Conservation (phyloP, 495 filamentous ascomycete genomes). For the Bryoglossum gracile region DNA sequence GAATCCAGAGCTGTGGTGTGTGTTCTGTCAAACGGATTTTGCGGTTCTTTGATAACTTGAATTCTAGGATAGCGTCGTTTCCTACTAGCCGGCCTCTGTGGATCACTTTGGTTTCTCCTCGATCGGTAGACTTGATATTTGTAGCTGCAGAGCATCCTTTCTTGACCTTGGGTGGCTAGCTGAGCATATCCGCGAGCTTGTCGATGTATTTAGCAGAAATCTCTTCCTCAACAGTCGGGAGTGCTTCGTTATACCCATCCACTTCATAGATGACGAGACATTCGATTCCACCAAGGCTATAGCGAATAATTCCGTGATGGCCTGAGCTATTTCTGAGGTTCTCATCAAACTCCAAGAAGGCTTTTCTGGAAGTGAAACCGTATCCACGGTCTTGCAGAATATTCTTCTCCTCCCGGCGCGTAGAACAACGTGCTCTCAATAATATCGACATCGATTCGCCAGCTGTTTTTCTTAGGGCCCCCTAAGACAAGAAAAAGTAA, state of each 20-base stretch:
- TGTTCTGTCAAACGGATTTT: background rate
- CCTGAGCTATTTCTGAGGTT: conserved; percentile 1
- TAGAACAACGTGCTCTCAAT: conserved; percentile 6
- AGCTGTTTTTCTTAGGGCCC: background rate
- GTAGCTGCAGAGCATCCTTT: too few species aligned
- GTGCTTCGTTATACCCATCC: conserved; percentile 4
- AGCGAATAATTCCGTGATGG: conserved; percentile 9
- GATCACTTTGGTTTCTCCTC: conserved; percentile 1
- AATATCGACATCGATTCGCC: conserved; percentile 11
- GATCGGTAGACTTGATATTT: background rate
- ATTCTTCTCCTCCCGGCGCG: conserved; percentile 1
- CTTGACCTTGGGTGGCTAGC: background rate
- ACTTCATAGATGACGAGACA: conserved; percentile 4
- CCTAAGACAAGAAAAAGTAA: conserved; percentile 2
- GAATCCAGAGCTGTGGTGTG: conserved; percentile 6
- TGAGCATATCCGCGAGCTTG: background rate
- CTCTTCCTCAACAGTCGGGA: background rate
- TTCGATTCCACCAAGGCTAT: conserved; percentile 6
- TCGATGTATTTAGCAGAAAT: background rate
- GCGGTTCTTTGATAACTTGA: background rate
- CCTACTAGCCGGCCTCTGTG: conserved; percentile 1
- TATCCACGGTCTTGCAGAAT: background rate
- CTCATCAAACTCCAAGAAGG: conserved; percentile 2
- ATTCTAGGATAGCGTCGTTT: background rate
- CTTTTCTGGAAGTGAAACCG: conserved; percentile 8